Evolutionary conservation across 2,329 filamentous ascomycete species (phyloP).

Genomic region (Lasiodiplodia citricola): DNA sequence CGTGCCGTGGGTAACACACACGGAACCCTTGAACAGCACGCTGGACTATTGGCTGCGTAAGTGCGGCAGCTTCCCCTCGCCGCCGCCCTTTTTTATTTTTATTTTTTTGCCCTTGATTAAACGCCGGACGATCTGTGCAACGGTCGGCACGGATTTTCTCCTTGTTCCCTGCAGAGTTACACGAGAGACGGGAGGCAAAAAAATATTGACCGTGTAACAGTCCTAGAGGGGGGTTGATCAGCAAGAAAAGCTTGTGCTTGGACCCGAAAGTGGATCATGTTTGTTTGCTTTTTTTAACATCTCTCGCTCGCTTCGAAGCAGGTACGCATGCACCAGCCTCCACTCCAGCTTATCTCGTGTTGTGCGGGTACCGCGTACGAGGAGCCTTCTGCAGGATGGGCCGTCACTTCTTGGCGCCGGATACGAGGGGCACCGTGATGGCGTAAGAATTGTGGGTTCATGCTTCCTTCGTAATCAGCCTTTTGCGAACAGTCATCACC

Average conservation of each 20-base stretch:
- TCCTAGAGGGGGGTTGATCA: not conserved
- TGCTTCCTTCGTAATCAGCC: not conserved
- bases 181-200: not conserved
- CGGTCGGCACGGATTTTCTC: not conserved
- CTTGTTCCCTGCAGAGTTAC: not conserved
- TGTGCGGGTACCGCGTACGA: not conserved
- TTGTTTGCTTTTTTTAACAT: not conserved
- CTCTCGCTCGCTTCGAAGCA: not conserved
- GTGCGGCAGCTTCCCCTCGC: not conserved
- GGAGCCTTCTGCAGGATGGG: not conserved
- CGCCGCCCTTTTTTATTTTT: not conserved
- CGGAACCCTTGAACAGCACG: not conserved
- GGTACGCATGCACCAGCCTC: not conserved
- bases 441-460: not conserved
- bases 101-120: not conserved
- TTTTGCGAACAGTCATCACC: too few relatives aligned
- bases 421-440: not conserved
- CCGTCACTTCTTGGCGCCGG: not conserved
- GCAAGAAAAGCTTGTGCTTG: not conserved
- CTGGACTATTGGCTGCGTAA: not conserved
- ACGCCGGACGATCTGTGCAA: not conserved
- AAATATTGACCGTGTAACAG: not conserved
- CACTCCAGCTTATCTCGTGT: not conserved
- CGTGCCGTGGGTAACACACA: not conserved
- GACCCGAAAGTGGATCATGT: not conserved